Conservation (phyloP, 2,329 filamentous ascomycete species). For the Exophiala aquamarina region DNA sequence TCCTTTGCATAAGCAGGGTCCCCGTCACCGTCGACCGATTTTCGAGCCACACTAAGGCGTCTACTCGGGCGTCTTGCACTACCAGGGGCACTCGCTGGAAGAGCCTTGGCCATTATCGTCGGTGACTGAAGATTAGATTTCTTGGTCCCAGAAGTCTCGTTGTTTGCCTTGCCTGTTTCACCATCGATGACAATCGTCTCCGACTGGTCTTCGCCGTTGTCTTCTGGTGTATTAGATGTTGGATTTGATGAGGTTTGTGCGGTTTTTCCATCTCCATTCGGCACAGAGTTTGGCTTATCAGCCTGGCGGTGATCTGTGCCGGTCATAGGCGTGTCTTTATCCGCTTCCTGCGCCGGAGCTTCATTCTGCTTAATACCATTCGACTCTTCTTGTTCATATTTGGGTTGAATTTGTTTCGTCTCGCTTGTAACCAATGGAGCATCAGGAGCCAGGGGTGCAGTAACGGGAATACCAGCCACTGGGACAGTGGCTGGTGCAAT, state of each 20-base stretch:
- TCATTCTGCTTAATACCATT: conserved; percentile 3
- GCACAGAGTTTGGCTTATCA: neutral
- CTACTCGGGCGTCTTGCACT: conserved; percentile 19
- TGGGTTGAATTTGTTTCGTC: no score
- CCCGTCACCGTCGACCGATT: conserved; percentile 14
- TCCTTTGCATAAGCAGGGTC: neutral
- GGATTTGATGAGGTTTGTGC: neutral
- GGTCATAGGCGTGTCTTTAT: conserved; percentile 10
- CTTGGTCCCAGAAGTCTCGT: neutral
- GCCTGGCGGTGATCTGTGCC: conserved; percentile 1
- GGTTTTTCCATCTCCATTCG: neutral
- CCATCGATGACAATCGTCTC: conserved; percentile 19
- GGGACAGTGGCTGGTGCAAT: no score
- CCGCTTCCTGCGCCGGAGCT: conserved; percentile 8
- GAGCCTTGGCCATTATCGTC: conserved; percentile 15
- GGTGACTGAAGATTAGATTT: conserved; percentile 18
- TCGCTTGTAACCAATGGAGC: no score
- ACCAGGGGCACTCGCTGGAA: conserved; percentile 12
- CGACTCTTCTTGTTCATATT: no score
- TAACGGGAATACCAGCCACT: no score
- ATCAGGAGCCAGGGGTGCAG: no score
- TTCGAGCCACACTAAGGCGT: conserved; percentile 14
- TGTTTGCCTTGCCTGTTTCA: conserved; percentile 10
- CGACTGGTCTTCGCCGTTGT: conserved; percentile 5
- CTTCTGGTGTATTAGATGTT: neutral